A percentile compares a stretch with the other conserved stretches of the same genome.
Conservation (phyloP, 768 basidiomycete species). For the Rhodotorula graminis region DNA sequence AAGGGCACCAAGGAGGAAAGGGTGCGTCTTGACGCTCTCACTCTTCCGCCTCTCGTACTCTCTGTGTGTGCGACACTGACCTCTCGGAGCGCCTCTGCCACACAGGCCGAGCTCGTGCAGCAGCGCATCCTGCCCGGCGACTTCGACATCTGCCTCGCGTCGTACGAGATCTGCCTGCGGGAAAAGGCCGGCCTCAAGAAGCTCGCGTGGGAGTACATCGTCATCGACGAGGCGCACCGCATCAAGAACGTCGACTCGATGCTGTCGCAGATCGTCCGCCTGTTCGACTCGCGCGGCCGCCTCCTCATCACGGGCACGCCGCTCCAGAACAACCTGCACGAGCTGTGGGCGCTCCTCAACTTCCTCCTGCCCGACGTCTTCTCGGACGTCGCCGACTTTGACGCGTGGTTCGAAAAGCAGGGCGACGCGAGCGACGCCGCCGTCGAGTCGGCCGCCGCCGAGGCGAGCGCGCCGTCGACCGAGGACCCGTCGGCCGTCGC, state of each 20-base stretch:
- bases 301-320: constrained; percentile 95
- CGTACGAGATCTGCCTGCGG: constrained; percentile 94
- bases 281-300: constrained; percentile 80
- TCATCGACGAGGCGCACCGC: constrained; percentile 96
- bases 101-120: constrained; percentile 64
- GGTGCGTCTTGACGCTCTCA: constrained; percentile 43
- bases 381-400: constrained; percentile 81
- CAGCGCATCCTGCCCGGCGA: constrained; percentile 73
- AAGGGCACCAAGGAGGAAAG: constrained; percentile 88
- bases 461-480: constrained; percentile 59
- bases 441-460: constrained; percentile 52
- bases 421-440: constrained; percentile 25
- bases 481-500: constrained; percentile 53
- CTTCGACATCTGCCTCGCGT: constrained; percentile 91
- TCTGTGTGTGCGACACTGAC: too few species aligned
- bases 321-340: constrained; percentile 87
- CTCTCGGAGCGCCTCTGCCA: too few species aligned
- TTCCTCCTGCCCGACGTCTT: constrained; percentile 98
- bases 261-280: constrained; percentile 85
- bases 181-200: constrained; percentile 90
- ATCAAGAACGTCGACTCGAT: constrained; percentile 99
- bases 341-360: constrained; percentile 60
- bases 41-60: constrained; percentile 4
- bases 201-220: constrained; percentile 94
- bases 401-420: constrained; percentile 80